Evolutionary conservation across 78 protist genomes (phyloP).

Genomic region (Tieghemostelium lacteum): DNA sequence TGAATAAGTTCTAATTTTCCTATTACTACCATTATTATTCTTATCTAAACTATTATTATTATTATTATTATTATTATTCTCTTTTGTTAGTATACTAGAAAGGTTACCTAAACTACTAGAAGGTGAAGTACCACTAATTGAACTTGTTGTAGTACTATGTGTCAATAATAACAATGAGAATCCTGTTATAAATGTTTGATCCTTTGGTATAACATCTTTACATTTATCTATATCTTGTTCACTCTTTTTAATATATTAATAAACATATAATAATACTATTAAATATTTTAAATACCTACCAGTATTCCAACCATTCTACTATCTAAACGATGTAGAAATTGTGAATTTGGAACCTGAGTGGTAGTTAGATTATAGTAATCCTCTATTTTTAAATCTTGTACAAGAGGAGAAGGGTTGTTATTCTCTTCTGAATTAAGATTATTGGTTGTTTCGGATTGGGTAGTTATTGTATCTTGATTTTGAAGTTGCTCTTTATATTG

Average conservation of each 20-base stretch:
- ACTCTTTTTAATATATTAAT: constrained; percentile 3
- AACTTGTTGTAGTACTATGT: constrained; percentile 5
- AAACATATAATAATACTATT: not conserved
- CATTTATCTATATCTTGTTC: constrained; percentile 56
- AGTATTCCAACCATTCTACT: constrained; percentile 73
- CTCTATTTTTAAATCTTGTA: constrained; percentile 53
- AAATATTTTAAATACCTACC: constrained; percentile 29
- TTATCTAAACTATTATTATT: too few relatives aligned
- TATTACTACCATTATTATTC: too few relatives aligned
- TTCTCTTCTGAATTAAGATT: too few relatives aligned
- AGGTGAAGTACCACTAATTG: constrained; percentile 14
- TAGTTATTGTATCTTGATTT: too few relatives aligned
- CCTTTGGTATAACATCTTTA: constrained; percentile 40
- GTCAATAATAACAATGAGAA: constrained; percentile 34
- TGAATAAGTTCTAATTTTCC: constrained; percentile 46
- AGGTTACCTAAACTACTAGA: too few relatives aligned
- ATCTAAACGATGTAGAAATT: constrained; percentile 54
- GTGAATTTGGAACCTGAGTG: constrained; percentile 68
- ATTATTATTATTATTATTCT: too few relatives aligned
- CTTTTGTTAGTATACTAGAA: too few relatives aligned
- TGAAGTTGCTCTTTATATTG: too few relatives aligned
- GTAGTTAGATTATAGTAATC: constrained; percentile 69
- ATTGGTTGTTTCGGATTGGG: too few relatives aligned
- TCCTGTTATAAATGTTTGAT: constrained; percentile 58
- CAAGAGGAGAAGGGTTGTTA: not conserved